Base-by-base conservation (phyloP, 2,329 filamentous ascomycete genomes). In the Diaporthe citri region DNA sequence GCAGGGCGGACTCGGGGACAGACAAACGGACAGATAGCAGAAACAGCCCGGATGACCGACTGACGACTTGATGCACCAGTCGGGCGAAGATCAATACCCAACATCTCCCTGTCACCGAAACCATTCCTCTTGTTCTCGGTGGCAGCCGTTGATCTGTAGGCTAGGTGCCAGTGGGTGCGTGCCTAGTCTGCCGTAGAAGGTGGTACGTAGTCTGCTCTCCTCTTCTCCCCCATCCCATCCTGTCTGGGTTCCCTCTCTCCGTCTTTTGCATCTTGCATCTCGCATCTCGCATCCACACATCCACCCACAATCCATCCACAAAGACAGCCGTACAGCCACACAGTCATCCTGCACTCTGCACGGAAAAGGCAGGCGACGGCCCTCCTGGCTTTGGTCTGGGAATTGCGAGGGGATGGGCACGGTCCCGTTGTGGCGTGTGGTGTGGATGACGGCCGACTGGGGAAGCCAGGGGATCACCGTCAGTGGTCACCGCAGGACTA, bases 361-460 rank as follows among this genome's bases (percentile, higher is more conserved):
- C 31, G 15, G 15, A 51, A 51, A 7, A 12, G 31, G 46, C 22
- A 67, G 46, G 20, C 28, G 34, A 28, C 22, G 62, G 59, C 3
- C 39, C 34, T 66, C 56, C 56, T 60, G 56, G 60, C 41, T 22
- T 20, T 64, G 60, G 39, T 31, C 39, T 43, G 41, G 64, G 64
- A 55, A 69, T 69, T 69, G 64, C 64, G 31, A 69, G 48, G 64
- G 48, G 41, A 55, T 3, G 48, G 48, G 64, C 48, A 69, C 64
- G 64, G 64, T 55, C 48, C 64, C 25, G 48, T 55, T 69, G 64
- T 69, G 64, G 64, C 64, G 64, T 69, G 64, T 69, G 48, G 64
- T 69, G 64, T 67, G 48, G 48, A 69, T 69, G 64, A 31, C 64
- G 64, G 48, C 64, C 48, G 64, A 55, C 64, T 69, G 64, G 64